These are phyloP conservation scores for Collariella sp. DNA, from an alignment of 495 filamentous ascomycete species.

Conservation along the genomic window DNA sequence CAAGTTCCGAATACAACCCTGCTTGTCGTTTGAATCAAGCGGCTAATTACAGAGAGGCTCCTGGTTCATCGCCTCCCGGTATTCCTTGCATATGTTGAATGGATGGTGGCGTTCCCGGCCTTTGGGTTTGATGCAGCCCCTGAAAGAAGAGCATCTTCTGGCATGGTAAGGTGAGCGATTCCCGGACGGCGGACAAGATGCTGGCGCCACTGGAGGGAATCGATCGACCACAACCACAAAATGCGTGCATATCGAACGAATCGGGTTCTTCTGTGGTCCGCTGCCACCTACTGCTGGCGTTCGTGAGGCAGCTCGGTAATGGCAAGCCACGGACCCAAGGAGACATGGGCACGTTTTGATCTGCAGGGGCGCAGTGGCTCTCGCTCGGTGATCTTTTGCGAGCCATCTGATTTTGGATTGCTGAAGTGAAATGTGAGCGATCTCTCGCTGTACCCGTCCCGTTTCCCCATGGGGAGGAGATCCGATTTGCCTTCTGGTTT, in stretches of 20 bases:
- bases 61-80: too few species aligned
- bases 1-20: too few species aligned
- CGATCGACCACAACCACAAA: constrained; percentile 3
- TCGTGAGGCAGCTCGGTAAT: not conserved
- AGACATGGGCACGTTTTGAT: not conserved
- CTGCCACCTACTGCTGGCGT: not conserved
- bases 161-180: not conserved
- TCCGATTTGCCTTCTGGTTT: constrained; percentile 1
- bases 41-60: too few species aligned
- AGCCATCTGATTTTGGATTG: not conserved
- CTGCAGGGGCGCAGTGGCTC: not conserved
- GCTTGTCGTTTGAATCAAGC: too few species aligned
- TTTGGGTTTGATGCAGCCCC: too few species aligned
- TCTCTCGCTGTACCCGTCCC: not conserved
- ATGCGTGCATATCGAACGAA: not conserved
- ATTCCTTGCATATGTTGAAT: too few species aligned
- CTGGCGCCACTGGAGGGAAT: not conserved
- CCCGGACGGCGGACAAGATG: not conserved
- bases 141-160: not conserved
- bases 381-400: not conserved
- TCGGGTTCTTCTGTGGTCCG: not conserved
- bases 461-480: not conserved
- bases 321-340: not conserved
- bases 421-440: not conserved
- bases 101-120: too few species aligned